Evolutionary conservation across 805 yeast species (phyloP).

Genomic region (Nakazawaea anatomiae): DNA sequence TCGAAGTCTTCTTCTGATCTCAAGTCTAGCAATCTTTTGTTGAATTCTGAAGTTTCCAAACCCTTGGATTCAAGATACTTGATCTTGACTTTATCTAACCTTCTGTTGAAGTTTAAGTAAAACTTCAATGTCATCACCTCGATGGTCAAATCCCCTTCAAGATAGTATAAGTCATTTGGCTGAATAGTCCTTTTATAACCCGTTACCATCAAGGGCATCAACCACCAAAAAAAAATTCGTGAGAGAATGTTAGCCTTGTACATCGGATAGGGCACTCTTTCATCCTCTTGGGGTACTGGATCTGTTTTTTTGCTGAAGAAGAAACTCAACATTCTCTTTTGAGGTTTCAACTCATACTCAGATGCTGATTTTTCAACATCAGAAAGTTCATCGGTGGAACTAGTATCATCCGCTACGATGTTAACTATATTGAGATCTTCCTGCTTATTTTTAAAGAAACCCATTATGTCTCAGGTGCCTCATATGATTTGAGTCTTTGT

Average conservation of each 20-base stretch:
- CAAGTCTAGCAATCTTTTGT: conserved; percentile 17
- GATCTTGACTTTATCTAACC: conserved; percentile 23
- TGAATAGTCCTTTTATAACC: conserved; percentile 72
- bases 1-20: conserved; percentile 16
- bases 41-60: conserved; percentile 12
- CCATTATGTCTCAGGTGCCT: neutral
- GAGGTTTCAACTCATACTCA: conserved; percentile 17
- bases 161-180: conserved; percentile 51
- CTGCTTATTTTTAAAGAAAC: neutral
- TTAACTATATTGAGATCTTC: neutral
- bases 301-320: conserved; percentile 45
- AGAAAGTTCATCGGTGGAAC: neutral
- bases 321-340: conserved; percentile 46
- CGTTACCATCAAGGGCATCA: conserved; percentile 51
- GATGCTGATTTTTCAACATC: neutral
- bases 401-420: neutral
- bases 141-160: conserved; percentile 36
- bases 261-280: conserved; percentile 46
- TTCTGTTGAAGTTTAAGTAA: conserved; percentile 23
- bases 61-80: conserved; percentile 22
- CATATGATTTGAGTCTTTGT: neutral
- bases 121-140: conserved; percentile 36
- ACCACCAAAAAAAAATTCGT: conserved; percentile 60
- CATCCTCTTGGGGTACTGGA: conserved; percentile 43
- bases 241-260: conserved; percentile 33